Base-by-base conservation (phyloP, 2,329 filamentous ascomycete species). In the Trichoderma guizhouense region DNA sequence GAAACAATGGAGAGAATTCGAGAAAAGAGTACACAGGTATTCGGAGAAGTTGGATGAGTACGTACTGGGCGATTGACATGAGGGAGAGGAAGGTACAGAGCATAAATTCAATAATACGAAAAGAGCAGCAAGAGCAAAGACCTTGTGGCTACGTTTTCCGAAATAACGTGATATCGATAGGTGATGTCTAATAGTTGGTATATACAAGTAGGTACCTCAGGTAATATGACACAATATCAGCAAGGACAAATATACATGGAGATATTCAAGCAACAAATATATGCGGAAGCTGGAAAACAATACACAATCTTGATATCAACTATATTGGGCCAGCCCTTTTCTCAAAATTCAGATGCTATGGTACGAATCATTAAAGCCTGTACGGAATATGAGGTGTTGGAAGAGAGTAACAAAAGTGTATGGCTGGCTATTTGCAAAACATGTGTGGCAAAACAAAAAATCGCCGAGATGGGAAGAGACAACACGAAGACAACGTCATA, bases 261-360 rank as follows among this genome's bases (percentile, higher is more conserved):
- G 15, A 21, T 51, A n/a, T 1, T 28, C 47, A 36, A 39, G 34
- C 15, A 24, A 24, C n/a, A 53, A 12, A 7, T 28, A 21, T 21
- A 18, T 67, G 8, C 51, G 12, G 5, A 5, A 14, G 32, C 18
- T 36, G 11, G 32, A 32, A 30, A 34, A 65, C 21, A 24, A 53
- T 14, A 32, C 12, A 47, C 12, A 47, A n/a, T 61, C 55, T 61
- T 36, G 47, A 36, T 43, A 32, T 36, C 11, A 21, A 51, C 36
- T 24, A 69, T 8, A 15, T 62, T 36, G 67, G 67, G 58, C 67
- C 67, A 61, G 67, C 67, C 67, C 43, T 47, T 71, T 28, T 58
- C 62, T 36, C 28, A 36, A 43, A 32, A 12, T 61, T 15, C 36
- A 58, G 21, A 61, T 34, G 30, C 57, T 61, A 34, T 69, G 21